Base-by-base conservation (phyloP, 108 stramenopile genomes). In the Chaetoceros muelleri region DNA sequence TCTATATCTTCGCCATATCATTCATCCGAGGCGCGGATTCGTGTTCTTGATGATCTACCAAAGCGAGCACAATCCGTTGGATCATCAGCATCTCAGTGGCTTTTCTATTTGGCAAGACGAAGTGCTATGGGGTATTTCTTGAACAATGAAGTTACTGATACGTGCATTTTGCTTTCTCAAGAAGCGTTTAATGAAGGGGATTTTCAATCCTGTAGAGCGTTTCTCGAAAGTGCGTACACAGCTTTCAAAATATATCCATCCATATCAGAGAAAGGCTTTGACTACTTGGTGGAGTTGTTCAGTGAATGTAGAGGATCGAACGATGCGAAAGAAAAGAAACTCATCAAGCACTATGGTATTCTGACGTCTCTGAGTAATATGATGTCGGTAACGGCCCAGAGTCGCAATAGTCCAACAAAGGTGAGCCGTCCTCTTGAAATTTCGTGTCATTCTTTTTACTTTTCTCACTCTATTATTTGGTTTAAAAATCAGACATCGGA, bases 31-130 rank as follows among this genome's bases (percentile, higher is more conserved):
- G 70, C 80, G n/a, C 77, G 92, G 20, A 50, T 56, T 19, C 71
- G 78, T 22, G 87, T 85, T 13, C 55, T 93, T 23, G 87, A 87
- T 48, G 87, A 93, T 44, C 64, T 90, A 10, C 85, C 87, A 8
- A 83, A 81, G 58, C 72, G 92, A 16, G 76, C 82, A 2, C 83
- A 85, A 52, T 52, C 65, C n/a, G 60, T 78, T 46, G 80, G 83
- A 3, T 69, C 67, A 34, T 62, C 57, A 26, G 64, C 77, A 2
- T 48, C 70, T n/a, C 30, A 67, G 5, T 88, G 80, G 80, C 68
- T 81, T 40, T 77, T 78, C 49, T 64, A 62, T 16, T 44, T 87
- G 45, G 77, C 79, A 13, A 70, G 76, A 20, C 73, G 85, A 48
- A 78, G 77, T 57, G 76, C 81, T 55, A 90, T 87, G 85, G 85